phyloP scores from a whole-genome alignment of 2,329 filamentous ascomycete species.

The Tolypocladium endophyticum region DNA sequence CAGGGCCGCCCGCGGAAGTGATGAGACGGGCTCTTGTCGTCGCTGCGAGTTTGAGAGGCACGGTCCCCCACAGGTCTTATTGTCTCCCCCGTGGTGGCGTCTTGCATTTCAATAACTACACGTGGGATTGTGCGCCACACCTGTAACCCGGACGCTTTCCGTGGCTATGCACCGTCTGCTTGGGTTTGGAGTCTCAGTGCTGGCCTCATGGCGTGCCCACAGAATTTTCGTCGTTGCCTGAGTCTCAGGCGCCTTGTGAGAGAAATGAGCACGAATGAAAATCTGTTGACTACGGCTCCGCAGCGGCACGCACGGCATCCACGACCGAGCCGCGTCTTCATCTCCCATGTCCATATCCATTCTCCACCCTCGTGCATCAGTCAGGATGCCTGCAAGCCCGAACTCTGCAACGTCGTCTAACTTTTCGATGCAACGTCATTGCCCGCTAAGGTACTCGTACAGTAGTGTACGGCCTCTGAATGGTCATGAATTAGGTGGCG shows the following conservation, averaged over 20 bases:
- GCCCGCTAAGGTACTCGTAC: neutral
- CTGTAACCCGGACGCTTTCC: neutral
- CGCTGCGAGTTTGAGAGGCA: too few relatives aligned
- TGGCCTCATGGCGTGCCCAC: neutral
- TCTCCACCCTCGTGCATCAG: neutral
- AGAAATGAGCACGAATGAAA: neutral
- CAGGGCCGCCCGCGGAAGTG: too few relatives aligned
- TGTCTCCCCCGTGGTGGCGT: neutral
- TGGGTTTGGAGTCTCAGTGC: neutral
- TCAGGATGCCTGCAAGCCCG: neutral
- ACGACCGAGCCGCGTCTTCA: neutral
- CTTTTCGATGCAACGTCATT: neutral
- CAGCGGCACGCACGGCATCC: neutral
- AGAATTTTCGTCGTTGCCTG: neutral
- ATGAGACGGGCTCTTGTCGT: too few relatives aligned
- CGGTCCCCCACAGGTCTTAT: neutral
- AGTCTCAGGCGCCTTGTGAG: neutral
- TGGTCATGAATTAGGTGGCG: neutral
- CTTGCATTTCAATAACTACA: neutral
- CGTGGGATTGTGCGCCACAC: neutral
- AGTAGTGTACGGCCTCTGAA: neutral
- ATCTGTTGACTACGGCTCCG: neutral
- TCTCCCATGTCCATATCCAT: neutral
- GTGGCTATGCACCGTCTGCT: neutral
- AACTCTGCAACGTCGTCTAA: neutral